These are phyloP conservation scores for Petunia secreta DNA, from an alignment of 257 asterid genomes.

Conservation along the genomic window DNA sequence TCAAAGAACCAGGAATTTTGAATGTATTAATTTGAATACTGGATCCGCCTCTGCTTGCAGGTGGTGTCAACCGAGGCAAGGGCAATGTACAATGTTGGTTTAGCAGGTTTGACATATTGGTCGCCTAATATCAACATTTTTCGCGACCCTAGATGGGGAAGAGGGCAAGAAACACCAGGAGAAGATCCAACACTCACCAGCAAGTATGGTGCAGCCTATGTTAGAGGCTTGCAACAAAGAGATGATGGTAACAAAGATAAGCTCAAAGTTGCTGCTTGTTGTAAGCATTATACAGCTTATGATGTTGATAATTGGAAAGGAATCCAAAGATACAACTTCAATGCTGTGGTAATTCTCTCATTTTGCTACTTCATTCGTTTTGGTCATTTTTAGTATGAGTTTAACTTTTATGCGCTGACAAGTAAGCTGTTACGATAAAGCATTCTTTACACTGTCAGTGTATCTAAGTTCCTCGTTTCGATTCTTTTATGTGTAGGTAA, in stretches of 20 bases:
- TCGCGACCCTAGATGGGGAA: slow-evolving; percentile 90
- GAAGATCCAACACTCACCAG: slow-evolving; percentile 43
- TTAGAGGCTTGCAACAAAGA: slow-evolving; percentile 54
- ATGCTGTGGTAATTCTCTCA: slow-evolving; percentile 54
- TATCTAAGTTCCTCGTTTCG: neutral
- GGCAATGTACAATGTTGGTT: slow-evolving; percentile 83
- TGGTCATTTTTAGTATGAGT: neutral
- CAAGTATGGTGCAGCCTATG: slow-evolving; percentile 59
- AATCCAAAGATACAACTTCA: slow-evolving; percentile 52
- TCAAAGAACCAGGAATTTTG: neutral
- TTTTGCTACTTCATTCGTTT: neutral
- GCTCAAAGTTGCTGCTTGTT: slow-evolving; percentile 66
- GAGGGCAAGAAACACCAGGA: slow-evolving; percentile 78
- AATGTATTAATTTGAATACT: neutral
- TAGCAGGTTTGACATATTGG: slow-evolving; percentile 82
- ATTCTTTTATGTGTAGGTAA: slow-evolving; percentile 52
- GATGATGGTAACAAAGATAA: slow-evolving; percentile 60
- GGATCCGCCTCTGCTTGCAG: slow-evolving; percentile 32
- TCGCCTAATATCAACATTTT: slow-evolving; percentile 76
- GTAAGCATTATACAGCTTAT: slow-evolving; percentile 82
- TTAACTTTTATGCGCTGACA: neutral
- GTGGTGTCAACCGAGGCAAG: slow-evolving; percentile 87
- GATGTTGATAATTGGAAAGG: slow-evolving; percentile 84
- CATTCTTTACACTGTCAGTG: neutral
- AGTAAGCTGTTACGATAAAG: neutral